Evolutionary conservation across 2,329 filamentous ascomycete species (phyloP).

Genomic region (Monilinia aucupariae): DNA sequence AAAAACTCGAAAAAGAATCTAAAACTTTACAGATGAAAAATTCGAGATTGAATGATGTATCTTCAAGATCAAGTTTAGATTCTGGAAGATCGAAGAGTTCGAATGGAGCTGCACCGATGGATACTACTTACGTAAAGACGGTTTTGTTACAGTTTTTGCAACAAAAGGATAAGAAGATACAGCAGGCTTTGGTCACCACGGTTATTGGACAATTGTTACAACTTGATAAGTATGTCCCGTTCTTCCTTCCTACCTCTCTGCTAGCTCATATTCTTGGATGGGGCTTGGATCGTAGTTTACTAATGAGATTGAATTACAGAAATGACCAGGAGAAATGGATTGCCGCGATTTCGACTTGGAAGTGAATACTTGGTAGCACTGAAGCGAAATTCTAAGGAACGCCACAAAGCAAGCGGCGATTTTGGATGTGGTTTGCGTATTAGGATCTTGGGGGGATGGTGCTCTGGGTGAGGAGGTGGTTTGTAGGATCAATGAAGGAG

Average conservation of each 20-base stretch:
- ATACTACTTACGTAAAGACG: conserved; percentile 64
- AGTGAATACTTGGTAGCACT: not conserved
- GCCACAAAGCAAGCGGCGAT: not conserved
- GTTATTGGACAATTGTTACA: conserved; percentile 70
- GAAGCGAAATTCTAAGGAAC: not conserved
- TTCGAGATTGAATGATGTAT: conserved; percentile 30
- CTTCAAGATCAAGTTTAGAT: conserved; percentile 32
- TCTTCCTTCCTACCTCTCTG: not conserved
- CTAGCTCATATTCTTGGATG: not conserved
- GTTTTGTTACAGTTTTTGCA: conserved; percentile 77
- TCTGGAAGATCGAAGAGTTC: conserved; percentile 34
- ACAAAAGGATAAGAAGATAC: conserved; percentile 70
- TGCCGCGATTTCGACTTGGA: conserved; percentile 51
- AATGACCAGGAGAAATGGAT: conserved; percentile 85
- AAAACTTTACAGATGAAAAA: conserved; percentile 47
- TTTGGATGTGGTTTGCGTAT: not conserved
- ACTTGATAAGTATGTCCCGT: conserved; percentile 62
- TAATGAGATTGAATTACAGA: conserved; percentile 35
- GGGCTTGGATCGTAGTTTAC: not conserved
- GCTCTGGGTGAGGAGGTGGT: not conserved
- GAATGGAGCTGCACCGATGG: conserved; percentile 20
- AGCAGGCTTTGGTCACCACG: conserved; percentile 65
- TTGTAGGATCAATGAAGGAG: not conserved
- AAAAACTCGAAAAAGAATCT: conserved; percentile 69
- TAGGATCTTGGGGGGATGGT: not conserved